Evolutionary conservation across 2,329 filamentous ascomycete genomes (phyloP), one percentile per base, ranked within the genome.

Genomic region (Aureobasidium subglaciale): DNA sequence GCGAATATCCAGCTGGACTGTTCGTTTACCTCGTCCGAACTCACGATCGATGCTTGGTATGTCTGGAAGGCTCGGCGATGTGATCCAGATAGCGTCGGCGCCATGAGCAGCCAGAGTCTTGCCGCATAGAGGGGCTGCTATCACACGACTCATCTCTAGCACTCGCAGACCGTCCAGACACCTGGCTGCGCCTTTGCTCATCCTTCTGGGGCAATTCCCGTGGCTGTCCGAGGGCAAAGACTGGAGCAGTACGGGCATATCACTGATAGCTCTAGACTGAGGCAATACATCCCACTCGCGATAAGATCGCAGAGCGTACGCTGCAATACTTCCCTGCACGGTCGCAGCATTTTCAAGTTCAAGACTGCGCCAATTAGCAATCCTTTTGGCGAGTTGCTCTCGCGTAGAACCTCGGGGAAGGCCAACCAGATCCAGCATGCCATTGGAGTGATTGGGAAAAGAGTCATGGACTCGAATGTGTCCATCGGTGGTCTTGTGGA

Each of bases 1-100:
- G 18, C 65, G 46, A 0, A 75, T 58, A 55, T 75, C 70, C 0
- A 75, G 61, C 43, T 71, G 62, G 15, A 65, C 56, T 7, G 60
- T 62, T 18, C 64, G 61, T 55, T 67, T 67, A 2, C 65, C 66
- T 5, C 64, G 57, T 13, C 45, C 46, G 4, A 65, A 52, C 35
- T 67, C 63, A 5, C 59, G 65, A 5, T 71, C 64, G 1, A 66
- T 52, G 5, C 30, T 48, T 10, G 65, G 65, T 8, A 64, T 56
- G 27, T 62, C 58, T 9, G 62, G 64, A 2, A 68, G 46, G 29
- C 59, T 60, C 0, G 64, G 64, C 16, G 59, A 61, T 3, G 64
- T 67, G 0, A 67, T 58, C 63, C 64, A 66, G 5, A 67, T 16
- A 9, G 67, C 62, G 27, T 68, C 64, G 7, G 64, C 65, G 24